A percentile compares a stretch with the other conserved stretches of the same genome.
These are phyloP conservation scores for Fusarium buharicum DNA, from an alignment of 2,329 filamentous ascomycete genomes.

Conservation along the genomic window DNA sequence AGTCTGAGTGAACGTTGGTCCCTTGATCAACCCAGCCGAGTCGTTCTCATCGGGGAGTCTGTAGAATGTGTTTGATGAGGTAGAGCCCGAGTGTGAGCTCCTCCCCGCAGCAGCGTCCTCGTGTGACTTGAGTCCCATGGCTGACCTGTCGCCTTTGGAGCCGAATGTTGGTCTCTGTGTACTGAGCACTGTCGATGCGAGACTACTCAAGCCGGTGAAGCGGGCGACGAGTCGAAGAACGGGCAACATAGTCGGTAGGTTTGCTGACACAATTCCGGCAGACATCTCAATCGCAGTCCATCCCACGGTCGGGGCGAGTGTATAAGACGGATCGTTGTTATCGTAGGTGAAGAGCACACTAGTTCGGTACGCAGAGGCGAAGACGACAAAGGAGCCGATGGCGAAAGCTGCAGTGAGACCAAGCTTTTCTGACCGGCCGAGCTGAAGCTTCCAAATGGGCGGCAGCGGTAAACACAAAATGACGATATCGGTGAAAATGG, in stretches of 20 bases:
- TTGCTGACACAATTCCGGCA: constrained; percentile 63
- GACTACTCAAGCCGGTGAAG: constrained; percentile 51
- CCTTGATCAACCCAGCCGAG: constrained; percentile 42
- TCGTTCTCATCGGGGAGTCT: constrained; percentile 48
- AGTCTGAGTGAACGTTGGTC: constrained; percentile 1
- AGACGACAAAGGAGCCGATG: constrained; percentile 59
- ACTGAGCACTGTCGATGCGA: constrained; percentile 28
- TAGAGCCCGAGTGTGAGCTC: constrained; percentile 19
- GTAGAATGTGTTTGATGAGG: constrained; percentile 45
- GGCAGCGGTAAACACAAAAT: constrained; percentile 58
- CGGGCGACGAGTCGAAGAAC: constrained; percentile 54
- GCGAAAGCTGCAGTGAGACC: constrained; percentile 57
- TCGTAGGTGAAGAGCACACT: constrained; percentile 58
- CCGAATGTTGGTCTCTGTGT: constrained; percentile 37
- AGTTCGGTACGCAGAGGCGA: constrained; percentile 61
- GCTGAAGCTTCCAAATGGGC: constrained; percentile 58
- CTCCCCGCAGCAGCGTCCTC: neutral
- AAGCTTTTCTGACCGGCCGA: constrained; percentile 55
- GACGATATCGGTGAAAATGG: constrained; percentile 58
- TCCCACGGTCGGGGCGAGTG: constrained; percentile 57
- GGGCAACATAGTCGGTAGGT: constrained; percentile 63
- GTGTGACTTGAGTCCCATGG: constrained; percentile 30
- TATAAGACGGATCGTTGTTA: constrained; percentile 56
- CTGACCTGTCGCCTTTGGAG: constrained; percentile 39
- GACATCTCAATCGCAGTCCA: constrained; percentile 63